Evolutionary conservation across 2,329 filamentous ascomycete genomes (phyloP).

Genomic region (Trichoderma sp.): DNA sequence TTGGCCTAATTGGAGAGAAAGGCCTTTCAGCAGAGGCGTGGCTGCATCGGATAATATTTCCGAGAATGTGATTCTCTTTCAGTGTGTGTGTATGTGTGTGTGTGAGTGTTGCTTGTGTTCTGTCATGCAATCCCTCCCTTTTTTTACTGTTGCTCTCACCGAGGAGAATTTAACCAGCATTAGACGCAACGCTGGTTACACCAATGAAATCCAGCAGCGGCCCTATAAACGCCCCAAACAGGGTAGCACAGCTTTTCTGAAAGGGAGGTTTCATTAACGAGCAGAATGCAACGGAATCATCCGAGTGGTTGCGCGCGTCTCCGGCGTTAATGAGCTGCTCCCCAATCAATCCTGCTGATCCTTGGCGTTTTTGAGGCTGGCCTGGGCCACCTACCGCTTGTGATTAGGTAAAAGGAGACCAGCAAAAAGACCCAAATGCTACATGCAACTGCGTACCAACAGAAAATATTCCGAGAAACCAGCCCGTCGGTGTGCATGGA

Average conservation of each 20-base stretch:
- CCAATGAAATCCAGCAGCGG: neutral
- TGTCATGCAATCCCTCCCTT: neutral
- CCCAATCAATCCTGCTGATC: neutral
- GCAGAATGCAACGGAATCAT: constrained; percentile 7
- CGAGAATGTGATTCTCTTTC: constrained; percentile 3
- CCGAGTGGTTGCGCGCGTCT: constrained; percentile 7
- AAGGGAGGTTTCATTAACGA: constrained; percentile 6
- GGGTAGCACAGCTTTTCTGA: neutral
- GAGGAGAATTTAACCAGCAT: neutral
- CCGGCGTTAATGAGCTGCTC: neutral
- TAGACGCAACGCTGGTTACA: neutral
- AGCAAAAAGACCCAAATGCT: neutral
- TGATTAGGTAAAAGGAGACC: neutral
- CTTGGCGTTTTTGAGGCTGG: neutral
- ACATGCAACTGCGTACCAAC: neutral
- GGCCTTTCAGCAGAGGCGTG: neutral
- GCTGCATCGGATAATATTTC: constrained; percentile 27
- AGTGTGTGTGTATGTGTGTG: neutral
- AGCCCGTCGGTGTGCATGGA: neutral
- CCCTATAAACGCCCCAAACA: neutral
- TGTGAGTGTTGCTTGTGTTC: neutral
- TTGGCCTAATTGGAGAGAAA: neutral
- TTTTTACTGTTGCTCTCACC: neutral
- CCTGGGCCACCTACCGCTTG: neutral
- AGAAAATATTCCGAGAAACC: constrained; percentile 8